Base-by-base conservation (phyloP, 2,329 filamentous ascomycete genomes). In the Verticillium klebahnii region DNA sequence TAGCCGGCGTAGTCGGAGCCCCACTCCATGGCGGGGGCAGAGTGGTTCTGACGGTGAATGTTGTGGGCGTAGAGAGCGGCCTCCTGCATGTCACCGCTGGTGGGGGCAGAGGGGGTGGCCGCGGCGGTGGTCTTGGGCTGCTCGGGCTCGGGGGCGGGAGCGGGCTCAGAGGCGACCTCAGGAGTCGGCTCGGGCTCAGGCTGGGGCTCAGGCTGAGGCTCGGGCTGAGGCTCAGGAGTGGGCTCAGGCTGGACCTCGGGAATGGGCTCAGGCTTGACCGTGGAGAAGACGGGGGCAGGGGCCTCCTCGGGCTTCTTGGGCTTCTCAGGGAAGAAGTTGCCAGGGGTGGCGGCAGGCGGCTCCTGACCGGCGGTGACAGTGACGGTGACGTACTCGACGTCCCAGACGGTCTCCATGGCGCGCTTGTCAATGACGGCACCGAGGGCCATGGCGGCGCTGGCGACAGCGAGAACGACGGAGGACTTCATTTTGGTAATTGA, bases 1-100 rank as follows among this genome's bases (percentile, higher is more conserved):
- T 84, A 91, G 61, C 73, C 71, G 60, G 87, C 89, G 60, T 92
- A 84, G 54, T 78, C 77, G 9, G 78, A 71, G 69, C 88, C 83
- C 90, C 91, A 98, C 58, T 70, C 72, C 56, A 97, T 72, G 55
- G 78, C 82, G 25, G 76, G 71, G 39, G 86, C 87, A 19, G 89
- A 89, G 83, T 97, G 92, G 80, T 95, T 96, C 71, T 81, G 74
- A 66, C 95, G 93, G 78, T 95, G 91, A 60, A 89, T 70, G 79
- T 97, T 97, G 88, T 98, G 95, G 73, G 91, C 86, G 69, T 88
- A 80, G 58, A 94, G 69, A 58, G 82, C 82, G 15, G 76, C 72
- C 61, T 73, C 73, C 62, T 69, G 39, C 62, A 80, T 77, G 60
- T 74, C 66, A 52, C 61, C 62, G 37, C 68, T 65, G 50, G 66